These are phyloP conservation scores for Lasiodiplodia citricola DNA, from an alignment of 2,329 filamentous ascomycete genomes.

Conservation along the genomic window DNA sequence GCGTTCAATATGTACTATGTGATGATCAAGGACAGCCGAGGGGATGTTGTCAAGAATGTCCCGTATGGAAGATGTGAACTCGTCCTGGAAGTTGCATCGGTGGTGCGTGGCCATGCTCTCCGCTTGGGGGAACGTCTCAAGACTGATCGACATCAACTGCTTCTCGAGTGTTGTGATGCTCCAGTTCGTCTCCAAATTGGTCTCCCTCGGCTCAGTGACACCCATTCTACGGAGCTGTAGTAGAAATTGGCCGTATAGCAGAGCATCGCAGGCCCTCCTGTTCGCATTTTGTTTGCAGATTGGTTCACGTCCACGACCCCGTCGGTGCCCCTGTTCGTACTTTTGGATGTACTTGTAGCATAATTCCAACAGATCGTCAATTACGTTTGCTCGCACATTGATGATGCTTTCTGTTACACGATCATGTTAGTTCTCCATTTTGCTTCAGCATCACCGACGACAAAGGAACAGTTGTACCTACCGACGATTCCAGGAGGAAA, in stretches of 20 bases:
- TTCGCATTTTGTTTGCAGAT: too few relatives aligned
- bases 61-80: neutral
- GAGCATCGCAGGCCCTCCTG: too few relatives aligned
- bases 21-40: neutral
- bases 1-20: neutral
- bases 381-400: neutral
- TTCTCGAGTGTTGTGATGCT: too few relatives aligned
- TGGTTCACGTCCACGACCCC: too few relatives aligned
- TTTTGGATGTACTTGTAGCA: neutral
- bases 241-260: too few relatives aligned
- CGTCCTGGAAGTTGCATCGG: neutral
- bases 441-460: neutral
- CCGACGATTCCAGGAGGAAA: neutral
- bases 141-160: too few relatives aligned
- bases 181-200: too few relatives aligned
- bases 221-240: too few relatives aligned
- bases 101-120: neutral
- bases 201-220: too few relatives aligned
- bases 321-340: neutral
- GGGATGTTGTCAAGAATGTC: neutral
- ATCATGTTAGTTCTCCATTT: neutral
- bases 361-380: neutral
- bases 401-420: neutral
- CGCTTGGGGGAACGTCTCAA: too few relatives aligned
- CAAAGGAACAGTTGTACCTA: neutral